Conservation (phyloP, 2,329 filamentous ascomycete genomes). For the Setomelanomma holmii region DNA sequence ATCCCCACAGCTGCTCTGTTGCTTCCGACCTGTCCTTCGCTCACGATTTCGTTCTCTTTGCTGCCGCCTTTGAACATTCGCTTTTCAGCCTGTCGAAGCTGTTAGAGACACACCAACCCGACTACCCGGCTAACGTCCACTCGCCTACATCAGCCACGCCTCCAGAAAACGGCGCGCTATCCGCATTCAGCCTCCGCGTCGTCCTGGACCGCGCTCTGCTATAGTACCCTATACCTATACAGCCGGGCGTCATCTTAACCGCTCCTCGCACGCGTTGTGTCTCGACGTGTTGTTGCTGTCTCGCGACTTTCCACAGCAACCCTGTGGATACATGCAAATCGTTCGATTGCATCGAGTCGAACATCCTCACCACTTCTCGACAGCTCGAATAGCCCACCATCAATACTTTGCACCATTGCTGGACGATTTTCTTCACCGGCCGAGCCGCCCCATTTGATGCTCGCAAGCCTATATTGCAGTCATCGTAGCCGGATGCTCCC, state of each 20-base stretch:
- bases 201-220: slow-evolving; percentile 21
- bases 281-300: slow-evolving; percentile 34
- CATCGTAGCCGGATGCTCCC: neutral
- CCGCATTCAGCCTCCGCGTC: slow-evolving; percentile 32
- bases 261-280: too few species aligned
- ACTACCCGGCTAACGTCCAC: slow-evolving; percentile 30
- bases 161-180: slow-evolving; percentile 30
- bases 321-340: slow-evolving; percentile 26
- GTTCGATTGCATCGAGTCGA: slow-evolving; percentile 26
- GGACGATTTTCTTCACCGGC: slow-evolving; percentile 1
- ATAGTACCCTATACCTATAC: slow-evolving; percentile 29
- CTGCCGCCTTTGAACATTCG: slow-evolving; percentile 23
- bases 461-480: neutral
- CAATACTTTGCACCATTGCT: neutral
- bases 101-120: slow-evolving; percentile 11
- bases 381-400: neutral
- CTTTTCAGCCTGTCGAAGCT: slow-evolving; percentile 31
- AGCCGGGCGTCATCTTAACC: slow-evolving; percentile 34
- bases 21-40: slow-evolving; percentile 31
- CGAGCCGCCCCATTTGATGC: slow-evolving; percentile 4
- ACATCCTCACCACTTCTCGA: slow-evolving; percentile 3
- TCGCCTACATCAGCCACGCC: slow-evolving; percentile 41
- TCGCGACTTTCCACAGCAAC: slow-evolving; percentile 39
- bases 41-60: slow-evolving; percentile 31
- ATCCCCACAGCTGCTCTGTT: slow-evolving; percentile 37